Conservation (phyloP, 192 early-diverging fungal genomes). For the Phlyctochytrium arcticum region DNA sequence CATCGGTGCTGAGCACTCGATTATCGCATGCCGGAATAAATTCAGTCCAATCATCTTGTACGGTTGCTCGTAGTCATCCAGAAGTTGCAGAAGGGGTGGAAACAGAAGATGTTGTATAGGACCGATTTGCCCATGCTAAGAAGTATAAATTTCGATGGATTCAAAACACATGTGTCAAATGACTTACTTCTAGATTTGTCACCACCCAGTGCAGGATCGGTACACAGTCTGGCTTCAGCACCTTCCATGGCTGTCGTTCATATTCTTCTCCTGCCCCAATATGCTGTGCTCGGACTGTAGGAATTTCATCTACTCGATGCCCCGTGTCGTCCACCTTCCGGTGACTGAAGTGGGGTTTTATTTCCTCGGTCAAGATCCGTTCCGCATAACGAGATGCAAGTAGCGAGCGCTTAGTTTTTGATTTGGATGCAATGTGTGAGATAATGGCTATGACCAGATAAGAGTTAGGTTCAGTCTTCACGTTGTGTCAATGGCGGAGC, state of each 20-base stretch:
- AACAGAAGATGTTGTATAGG: conserved; percentile 29
- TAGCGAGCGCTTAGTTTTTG: too few species aligned
- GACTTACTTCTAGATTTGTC: conserved; percentile 16
- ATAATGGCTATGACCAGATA: too few species aligned
- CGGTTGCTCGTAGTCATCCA: conserved; percentile 34
- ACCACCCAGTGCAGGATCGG: conserved; percentile 24
- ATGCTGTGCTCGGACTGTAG: background rate
- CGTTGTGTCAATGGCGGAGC: too few species aligned
- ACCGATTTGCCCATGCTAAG: conserved; percentile 12
- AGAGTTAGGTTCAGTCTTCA: too few species aligned
- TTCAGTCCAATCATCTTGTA: conserved; percentile 30
- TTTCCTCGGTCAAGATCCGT: conserved; percentile 12
- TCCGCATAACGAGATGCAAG: conserved; percentile 8
- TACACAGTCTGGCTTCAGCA: conserved; percentile 29
- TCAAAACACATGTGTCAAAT: too few species aligned
- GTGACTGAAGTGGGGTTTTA: conserved; percentile 28
- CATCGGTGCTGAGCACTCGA: conserved; percentile 11
- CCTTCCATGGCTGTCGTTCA: conserved; percentile 34
- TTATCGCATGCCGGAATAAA: conserved; percentile 10
- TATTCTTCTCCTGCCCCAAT: background rate
- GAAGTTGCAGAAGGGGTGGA: conserved; percentile 28
- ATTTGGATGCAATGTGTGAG: too few species aligned
- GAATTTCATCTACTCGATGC: background rate
- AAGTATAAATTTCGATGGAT: too few species aligned
- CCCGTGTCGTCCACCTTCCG: background rate